A percentile compares a stretch with the other conserved stretches of the same genome.
Evolutionary conservation across 208 protist species (phyloP).

Genomic region (Leishmania guyanensis): DNA sequence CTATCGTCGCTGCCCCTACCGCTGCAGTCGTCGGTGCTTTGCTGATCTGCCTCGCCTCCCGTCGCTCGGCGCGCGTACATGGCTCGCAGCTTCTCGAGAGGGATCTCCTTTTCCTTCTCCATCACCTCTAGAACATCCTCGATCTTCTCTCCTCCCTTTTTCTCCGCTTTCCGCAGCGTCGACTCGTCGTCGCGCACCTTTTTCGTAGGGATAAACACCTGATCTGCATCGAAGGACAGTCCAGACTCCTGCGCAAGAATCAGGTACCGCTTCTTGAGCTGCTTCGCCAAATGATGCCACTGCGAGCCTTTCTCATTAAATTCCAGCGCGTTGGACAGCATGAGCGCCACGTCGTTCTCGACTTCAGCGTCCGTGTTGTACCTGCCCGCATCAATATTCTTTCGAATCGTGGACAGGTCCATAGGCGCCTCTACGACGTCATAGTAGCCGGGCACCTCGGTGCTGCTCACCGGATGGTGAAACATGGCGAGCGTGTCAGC

Average conservation of each 20-base stretch:
- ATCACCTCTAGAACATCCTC: conserved; percentile 69
- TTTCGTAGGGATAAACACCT: conserved; percentile 76
- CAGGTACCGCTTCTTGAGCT: conserved; percentile 59
- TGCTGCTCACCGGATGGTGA: conserved; percentile 79
- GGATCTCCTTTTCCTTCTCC: conserved; percentile 81
- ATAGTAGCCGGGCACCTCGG: conserved; percentile 81
- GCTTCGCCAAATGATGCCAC: conserved; percentile 66
- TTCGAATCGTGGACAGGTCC: conserved; percentile 79
- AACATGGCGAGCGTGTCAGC: conserved; percentile 87
- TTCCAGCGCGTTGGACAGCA: conserved; percentile 88
- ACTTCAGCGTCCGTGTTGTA: conserved; percentile 75
- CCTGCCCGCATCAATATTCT: conserved; percentile 59
- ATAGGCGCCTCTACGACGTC: conserved; percentile 67
- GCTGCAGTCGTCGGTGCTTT: conserved; percentile 34
- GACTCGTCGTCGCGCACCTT: conserved; percentile 79
- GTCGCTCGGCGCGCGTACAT: conserved; percentile 54
- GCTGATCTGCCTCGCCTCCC: conserved; percentile 21
- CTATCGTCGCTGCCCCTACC: conserved; percentile 20
- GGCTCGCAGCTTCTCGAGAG: conserved; percentile 74
- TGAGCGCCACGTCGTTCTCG: conserved; percentile 79
- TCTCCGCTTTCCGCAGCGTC: conserved; percentile 76
- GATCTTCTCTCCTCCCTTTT: conserved; percentile 63
- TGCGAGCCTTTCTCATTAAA: conserved; percentile 77
- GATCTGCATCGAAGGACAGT: conserved; percentile 66
- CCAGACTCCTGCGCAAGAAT: conserved; percentile 51